Evolutionary conservation across 331 rosid genomes (phyloP), one percentile per base, ranked within the genome.

Genomic region (Malus hybrid): DNA sequence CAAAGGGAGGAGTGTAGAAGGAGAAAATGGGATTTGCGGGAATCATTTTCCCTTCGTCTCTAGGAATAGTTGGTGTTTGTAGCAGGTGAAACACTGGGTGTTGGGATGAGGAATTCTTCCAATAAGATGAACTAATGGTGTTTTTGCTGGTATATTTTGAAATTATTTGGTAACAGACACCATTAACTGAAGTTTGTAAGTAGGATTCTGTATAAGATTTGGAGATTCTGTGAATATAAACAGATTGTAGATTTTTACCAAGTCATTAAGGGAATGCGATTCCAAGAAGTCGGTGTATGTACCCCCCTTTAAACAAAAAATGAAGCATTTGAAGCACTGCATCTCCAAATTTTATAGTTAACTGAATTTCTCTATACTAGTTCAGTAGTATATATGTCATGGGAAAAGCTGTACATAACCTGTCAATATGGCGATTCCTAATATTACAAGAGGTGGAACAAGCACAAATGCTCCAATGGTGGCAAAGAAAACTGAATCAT

Each of bases 341-440:
- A 68, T 61, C 63, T 63, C 50, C 75, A 24, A 10, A 44, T 48
- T 65, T 32, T 34, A 33, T 20, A 69, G 50, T 29, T 16, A 42
- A 63, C 50, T 74, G 15, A 74, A 66, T 19, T 10, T 66, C 53
- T 66, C 5, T 36, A 36, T 28, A 68, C 26, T 68, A 3, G 48
- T 42, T 10, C 15, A 30, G 34, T 69, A 30, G 28, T 57, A 58
- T 63, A 34, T 60, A 78, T 76, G 28, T 89, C 87, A 93, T n/a
- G 98, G 98, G 81, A 91, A 85, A 84, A 93, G 97, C 78, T 95
- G 97, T 72, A 92, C 99, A 89, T 92, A 89, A 57, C 99, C 97
- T n/a, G 96, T 95, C 73, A 78, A 71, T 75, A 92, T 80, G 63
- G 99, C 97, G 83, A 95, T 90, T 65, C 90, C 99, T 73, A 95